A percentile compares a stretch with the other conserved stretches of the same genome.
These are phyloP conservation scores for Stevia rebaudiana DNA, from an alignment of 140 eudicot species.

Conservation along the genomic window DNA sequence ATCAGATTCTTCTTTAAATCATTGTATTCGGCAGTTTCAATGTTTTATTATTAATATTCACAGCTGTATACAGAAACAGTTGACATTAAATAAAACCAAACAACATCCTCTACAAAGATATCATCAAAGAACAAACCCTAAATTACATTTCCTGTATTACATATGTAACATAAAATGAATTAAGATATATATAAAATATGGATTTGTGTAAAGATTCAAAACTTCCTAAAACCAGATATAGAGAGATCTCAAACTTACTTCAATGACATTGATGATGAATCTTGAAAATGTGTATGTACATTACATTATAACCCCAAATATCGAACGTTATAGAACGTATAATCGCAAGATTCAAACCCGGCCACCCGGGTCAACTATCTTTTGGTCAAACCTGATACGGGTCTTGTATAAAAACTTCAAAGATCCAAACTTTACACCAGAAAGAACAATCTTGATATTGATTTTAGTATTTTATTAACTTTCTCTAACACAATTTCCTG, in stretches of 20 bases:
- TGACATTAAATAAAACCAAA: slow-evolving; percentile 1
- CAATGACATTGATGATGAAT: background rate
- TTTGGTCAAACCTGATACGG: slow-evolving; percentile 23
- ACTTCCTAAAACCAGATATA: background rate
- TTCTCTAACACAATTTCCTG: slow-evolving; percentile 9
- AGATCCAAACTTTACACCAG: slow-evolving; percentile 31
- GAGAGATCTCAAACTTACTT: slow-evolving; percentile 4
- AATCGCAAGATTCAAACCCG: background rate
- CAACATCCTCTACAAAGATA: background rate
- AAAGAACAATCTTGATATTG: slow-evolving; percentile 4
- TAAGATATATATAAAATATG: background rate
- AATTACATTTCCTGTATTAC: background rate
- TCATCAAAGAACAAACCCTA: background rate
- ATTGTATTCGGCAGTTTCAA: slow-evolving; percentile 18
- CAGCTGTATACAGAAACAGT: slow-evolving; percentile 20
- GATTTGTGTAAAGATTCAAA: background rate
- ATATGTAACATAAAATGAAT: background rate
- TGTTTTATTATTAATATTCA: slow-evolving; percentile 24
- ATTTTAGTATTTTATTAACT: slow-evolving; percentile 15
- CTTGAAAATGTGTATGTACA: background rate
- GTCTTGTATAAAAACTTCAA: slow-evolving; percentile 34
- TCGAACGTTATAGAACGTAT: slow-evolving; percentile 19
- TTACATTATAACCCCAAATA: background rate
- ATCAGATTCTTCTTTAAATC: slow-evolving; percentile 28
- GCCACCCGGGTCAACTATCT: slow-evolving; percentile 37